Conservation (phyloP, 768 basidiomycete species). For the Pisolithus marmoratus region DNA sequence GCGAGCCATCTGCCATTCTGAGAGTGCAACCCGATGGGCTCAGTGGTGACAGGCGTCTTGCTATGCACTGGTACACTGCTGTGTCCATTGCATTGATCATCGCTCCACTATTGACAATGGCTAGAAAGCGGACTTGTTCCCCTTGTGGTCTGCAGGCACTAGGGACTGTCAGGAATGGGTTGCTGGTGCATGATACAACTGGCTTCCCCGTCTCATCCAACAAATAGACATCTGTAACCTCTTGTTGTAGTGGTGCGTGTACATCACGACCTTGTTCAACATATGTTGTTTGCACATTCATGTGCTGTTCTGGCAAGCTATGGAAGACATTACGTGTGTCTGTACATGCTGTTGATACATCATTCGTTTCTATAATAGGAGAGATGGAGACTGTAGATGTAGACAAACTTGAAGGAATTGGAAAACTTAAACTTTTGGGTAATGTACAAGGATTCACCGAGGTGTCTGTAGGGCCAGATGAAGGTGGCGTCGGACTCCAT, state of each 20-base stretch:
- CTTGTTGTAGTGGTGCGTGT: no score
- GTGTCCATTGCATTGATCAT: constrained; percentile 15
- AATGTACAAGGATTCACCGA: no score
- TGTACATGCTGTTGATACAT: not conserved
- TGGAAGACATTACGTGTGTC: no score
- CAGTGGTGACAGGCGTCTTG: not conserved
- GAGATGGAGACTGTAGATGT: no score
- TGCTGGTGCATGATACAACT: not conserved
- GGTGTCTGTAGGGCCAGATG: no score
- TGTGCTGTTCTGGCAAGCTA: no score
- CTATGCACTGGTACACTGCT: not conserved
- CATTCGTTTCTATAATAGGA: no score
- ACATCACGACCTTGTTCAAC: no score
- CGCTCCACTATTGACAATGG: constrained; percentile 9
- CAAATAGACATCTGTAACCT: not conserved
- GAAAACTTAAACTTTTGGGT: no score
- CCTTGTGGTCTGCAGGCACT: constrained; percentile 9
- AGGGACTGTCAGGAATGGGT: not conserved
- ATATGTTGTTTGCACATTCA: no score
- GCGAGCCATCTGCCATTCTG: not conserved
- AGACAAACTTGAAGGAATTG: no score
- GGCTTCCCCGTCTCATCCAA: not conserved
- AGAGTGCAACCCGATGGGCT: not conserved
- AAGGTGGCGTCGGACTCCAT: no score
- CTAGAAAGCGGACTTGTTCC: constrained; percentile 4